Evolutionary conservation across 169 alveolate species (phyloP).

Genomic region (Plasmodium vinckei): DNA sequence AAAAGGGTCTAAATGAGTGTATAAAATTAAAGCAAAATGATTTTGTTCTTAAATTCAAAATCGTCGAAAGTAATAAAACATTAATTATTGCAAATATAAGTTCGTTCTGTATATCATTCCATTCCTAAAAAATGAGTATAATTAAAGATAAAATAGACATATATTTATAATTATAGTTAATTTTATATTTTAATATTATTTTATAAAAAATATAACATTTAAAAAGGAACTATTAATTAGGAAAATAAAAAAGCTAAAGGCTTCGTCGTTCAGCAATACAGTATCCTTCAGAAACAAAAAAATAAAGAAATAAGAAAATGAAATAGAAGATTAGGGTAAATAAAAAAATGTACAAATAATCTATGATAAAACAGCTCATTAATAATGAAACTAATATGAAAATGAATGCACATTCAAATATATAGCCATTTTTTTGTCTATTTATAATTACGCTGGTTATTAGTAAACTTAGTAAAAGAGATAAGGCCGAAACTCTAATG

Average conservation of each 20-base stretch:
- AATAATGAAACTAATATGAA: background rate
- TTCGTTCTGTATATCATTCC: constrained; percentile 56
- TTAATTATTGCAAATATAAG: constrained; percentile 59
- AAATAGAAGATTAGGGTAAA: background rate
- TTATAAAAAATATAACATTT: constrained; percentile 25
- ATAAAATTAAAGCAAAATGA: constrained; percentile 70
- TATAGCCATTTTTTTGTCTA: background rate
- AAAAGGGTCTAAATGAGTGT: constrained; percentile 62
- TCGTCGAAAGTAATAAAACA: constrained; percentile 52
- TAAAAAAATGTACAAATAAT: background rate
- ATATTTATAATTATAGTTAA: background rate
- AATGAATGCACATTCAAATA: background rate
- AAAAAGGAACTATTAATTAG: constrained; percentile 65
- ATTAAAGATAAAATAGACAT: background rate
- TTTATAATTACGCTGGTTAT: constrained; percentile 55
- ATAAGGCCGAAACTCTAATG: constrained; percentile 54
- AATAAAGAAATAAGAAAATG: background rate
- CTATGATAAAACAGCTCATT: no score
- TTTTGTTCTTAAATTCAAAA: constrained; percentile 51
- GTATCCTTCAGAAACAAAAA: constrained; percentile 30
- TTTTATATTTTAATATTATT: background rate
- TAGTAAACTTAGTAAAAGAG: constrained; percentile 45
- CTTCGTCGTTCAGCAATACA: constrained; percentile 48
- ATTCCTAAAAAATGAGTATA: constrained; percentile 32
- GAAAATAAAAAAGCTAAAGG: constrained; percentile 38